phyloP scores from a whole-genome alignment of 1,284 basidiomycete genomes.

The Sanghuangporus baumii region DNA sequence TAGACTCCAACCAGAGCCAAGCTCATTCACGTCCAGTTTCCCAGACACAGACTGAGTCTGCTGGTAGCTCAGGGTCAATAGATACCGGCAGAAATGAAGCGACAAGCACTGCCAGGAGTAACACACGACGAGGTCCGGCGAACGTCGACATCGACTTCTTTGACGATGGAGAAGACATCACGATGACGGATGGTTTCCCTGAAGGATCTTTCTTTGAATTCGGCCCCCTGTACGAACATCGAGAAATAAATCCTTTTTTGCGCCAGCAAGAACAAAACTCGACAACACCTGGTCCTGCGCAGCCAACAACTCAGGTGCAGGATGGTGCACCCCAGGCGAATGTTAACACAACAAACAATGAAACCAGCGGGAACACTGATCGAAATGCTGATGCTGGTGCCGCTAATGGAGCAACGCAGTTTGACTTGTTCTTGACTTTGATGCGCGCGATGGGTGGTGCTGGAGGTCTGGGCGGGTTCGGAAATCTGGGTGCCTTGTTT shows the following conservation, averaged over 20 bases:
- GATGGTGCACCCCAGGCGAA: neutral
- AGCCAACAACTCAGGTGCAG: neutral
- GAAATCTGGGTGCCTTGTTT: constrained; percentile 18
- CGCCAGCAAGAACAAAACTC: neutral
- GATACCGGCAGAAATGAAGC: neutral
- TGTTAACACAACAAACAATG: neutral
- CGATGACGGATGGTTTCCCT: neutral
- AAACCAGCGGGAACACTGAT: neutral
- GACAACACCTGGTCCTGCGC: neutral
- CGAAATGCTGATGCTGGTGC: neutral
- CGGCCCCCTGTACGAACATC: neutral
- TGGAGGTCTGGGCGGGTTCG: neutral
- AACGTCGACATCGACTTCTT: neutral
- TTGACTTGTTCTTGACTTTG: neutral
- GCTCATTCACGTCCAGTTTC: neutral
- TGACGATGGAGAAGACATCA: neutral
- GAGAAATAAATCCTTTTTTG: neutral
- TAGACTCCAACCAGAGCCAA: neutral
- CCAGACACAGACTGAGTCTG: neutral
- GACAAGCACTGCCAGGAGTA: neutral
- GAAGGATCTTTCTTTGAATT: neutral
- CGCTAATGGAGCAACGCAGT: neutral
- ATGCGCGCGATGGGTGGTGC: constrained; percentile 3
- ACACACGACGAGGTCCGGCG: neutral
- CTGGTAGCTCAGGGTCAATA: neutral